A percentile compares a stretch with the other conserved stretches of the same genome.
These are phyloP conservation scores for Ophiorrhiza pumila DNA, from an alignment of 257 asterid genomes.

Conservation along the genomic window DNA sequence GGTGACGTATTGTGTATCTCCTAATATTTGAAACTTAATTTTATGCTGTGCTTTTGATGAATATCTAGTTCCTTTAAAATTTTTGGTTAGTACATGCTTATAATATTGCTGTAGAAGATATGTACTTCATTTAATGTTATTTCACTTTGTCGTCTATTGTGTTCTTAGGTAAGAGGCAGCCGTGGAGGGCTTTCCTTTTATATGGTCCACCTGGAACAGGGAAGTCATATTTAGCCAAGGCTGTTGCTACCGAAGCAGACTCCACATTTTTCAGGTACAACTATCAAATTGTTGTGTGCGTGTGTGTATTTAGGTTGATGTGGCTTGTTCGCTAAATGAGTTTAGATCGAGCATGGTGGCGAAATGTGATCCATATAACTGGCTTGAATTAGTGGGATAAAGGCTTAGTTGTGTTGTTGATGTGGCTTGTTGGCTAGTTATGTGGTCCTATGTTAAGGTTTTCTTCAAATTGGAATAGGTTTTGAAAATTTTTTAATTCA, in stretches of 20 bases:
- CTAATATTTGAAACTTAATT: not conserved
- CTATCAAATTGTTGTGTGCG: slow-evolving; percentile 10
- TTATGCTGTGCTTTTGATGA: not conserved
- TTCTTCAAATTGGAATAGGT: not conserved
- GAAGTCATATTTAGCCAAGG: slow-evolving; percentile 96
- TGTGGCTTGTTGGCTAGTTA: not conserved
- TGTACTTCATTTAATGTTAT: not conserved
- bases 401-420: too few relatives aligned
- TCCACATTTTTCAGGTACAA: slow-evolving; percentile 89
- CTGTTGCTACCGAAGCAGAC: slow-evolving; percentile 99
- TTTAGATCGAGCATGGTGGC: too few relatives aligned
- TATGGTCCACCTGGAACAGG: slow-evolving; percentile 99
- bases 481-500: not conserved
- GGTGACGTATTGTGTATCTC: not conserved
- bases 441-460: not conserved
- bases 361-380: too few relatives aligned
- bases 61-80: not conserved
- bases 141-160: not conserved
- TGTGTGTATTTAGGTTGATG: not conserved
- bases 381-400: too few relatives aligned
- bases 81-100: not conserved
- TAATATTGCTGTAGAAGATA: not conserved
- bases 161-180: slow-evolving; percentile 81
- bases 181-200: slow-evolving; percentile 98
- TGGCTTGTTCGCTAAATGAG: too few relatives aligned